phyloP scores from a whole-genome alignment of 208 protist species.

The Endotrypanum monterogeii region DNA sequence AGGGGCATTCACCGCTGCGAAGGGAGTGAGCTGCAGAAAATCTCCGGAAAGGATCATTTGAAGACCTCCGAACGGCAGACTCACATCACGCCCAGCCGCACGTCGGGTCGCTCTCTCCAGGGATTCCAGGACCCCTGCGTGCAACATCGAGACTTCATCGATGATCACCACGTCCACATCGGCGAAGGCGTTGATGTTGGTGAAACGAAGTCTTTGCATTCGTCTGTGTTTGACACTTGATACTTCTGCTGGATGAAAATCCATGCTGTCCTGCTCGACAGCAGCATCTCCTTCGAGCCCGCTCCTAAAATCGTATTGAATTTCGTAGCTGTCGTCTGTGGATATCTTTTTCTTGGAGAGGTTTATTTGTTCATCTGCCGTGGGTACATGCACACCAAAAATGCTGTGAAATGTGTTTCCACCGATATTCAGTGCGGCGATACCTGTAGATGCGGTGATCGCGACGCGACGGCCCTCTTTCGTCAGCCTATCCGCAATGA shows the following conservation, averaged over 20 bases:
- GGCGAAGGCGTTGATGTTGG: slow-evolving; percentile 9
- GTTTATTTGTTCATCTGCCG: slow-evolving; percentile 16
- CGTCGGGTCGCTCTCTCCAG: slow-evolving; percentile 74
- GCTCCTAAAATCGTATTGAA: slow-evolving; percentile 17
- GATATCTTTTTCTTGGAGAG: not conserved
- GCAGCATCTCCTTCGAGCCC: slow-evolving; percentile 13
- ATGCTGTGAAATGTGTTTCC: slow-evolving; percentile 90
- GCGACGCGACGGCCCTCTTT: slow-evolving; percentile 31
- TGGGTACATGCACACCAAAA: slow-evolving; percentile 57
- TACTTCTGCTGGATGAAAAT: not conserved
- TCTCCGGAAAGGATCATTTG: slow-evolving; percentile 93
- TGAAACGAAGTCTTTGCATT: slow-evolving; percentile 16
- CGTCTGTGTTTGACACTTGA: not conserved
- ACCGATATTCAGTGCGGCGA: slow-evolving; percentile 87
- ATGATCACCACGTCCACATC: slow-evolving; percentile 70
- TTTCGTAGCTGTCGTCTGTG: not conserved
- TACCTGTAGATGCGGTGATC: slow-evolving; percentile 84
- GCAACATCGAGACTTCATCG: slow-evolving; percentile 93
- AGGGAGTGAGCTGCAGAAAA: slow-evolving; percentile 92
- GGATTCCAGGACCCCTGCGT: slow-evolving; percentile 74
- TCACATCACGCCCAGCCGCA: slow-evolving; percentile 33
- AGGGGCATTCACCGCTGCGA: slow-evolving; percentile 12
- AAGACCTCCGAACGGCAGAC: slow-evolving; percentile 87
- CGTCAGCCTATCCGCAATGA: slow-evolving; percentile 56
- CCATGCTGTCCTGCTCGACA: not conserved